phyloP scores from a whole-genome alignment of 768 basidiomycete genomes.

The Wakefieldia striispora region DNA sequence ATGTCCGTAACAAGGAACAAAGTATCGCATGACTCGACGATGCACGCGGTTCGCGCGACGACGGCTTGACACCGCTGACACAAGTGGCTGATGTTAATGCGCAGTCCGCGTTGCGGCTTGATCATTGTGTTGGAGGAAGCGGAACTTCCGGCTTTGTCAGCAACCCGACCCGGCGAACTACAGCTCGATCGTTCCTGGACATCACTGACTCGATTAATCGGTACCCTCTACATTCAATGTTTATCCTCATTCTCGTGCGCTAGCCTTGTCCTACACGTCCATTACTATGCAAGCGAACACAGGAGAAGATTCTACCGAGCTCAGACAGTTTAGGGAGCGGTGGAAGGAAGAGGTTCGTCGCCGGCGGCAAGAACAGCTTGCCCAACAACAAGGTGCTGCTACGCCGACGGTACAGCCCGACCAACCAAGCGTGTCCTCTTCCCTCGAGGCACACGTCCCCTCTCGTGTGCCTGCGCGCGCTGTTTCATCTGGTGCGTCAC shows the following conservation, averaged over 20 bases:
- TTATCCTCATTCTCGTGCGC: background rate
- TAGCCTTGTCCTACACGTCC: background rate
- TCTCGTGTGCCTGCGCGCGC: conserved; percentile 1
- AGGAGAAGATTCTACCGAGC: conserved; percentile 55
- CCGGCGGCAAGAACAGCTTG: conserved; percentile 21
- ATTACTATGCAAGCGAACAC: background rate
- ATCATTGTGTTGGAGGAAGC: no score
- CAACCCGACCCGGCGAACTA: background rate
- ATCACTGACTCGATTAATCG: no score
- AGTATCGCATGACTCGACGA: no score
- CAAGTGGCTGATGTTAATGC: no score
- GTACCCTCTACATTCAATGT: background rate
- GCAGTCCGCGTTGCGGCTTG: no score
- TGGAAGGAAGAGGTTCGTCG: conserved; percentile 67
- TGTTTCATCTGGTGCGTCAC: conserved; percentile 8
- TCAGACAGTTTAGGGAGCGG: conserved; percentile 65
- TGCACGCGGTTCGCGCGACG: no score
- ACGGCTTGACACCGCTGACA: no score
- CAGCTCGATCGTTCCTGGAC: no score
- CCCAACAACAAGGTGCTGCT: conserved; percentile 1
- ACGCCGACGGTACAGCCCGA: background rate
- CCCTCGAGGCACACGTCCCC: conserved; percentile 8
- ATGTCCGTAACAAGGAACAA: no score
- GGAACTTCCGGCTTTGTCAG: conserved; percentile 8
- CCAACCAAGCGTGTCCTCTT: background rate